A percentile compares a stretch with the other conserved stretches of the same genome.
Evolutionary conservation across 2,329 filamentous ascomycete genomes (phyloP).

Genomic region (Elsinoe batatas): DNA sequence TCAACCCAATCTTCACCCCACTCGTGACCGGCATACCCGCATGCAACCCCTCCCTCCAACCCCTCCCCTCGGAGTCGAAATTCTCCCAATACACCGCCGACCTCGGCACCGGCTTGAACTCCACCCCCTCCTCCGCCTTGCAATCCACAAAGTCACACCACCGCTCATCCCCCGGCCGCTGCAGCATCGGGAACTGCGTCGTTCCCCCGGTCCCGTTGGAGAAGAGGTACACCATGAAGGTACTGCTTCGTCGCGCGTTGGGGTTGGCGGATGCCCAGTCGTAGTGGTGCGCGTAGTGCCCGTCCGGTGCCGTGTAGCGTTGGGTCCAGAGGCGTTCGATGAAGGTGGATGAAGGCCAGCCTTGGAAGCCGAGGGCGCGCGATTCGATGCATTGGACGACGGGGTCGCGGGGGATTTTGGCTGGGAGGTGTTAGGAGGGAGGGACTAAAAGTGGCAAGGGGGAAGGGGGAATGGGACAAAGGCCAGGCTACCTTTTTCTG

Average conservation of each 20-base stretch:
- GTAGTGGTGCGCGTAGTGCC: slow-evolving; percentile 51
- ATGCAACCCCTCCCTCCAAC: slow-evolving; percentile 52
- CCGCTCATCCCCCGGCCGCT: slow-evolving; percentile 31
- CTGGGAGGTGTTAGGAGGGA: slow-evolving; percentile 23
- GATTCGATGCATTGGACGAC: slow-evolving; percentile 50
- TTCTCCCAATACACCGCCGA: slow-evolving; percentile 57
- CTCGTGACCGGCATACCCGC: slow-evolving; percentile 47
- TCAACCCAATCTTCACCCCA: slow-evolving; percentile 51
- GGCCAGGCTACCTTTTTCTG: slow-evolving; percentile 36
- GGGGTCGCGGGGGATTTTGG: slow-evolving; percentile 36
- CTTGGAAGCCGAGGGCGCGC: slow-evolving; percentile 49
- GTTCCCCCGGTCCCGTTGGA: slow-evolving; percentile 47
- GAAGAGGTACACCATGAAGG: slow-evolving; percentile 53
- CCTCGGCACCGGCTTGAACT: slow-evolving; percentile 48
- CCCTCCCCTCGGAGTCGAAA: slow-evolving; percentile 44
- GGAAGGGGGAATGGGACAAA: neutral
- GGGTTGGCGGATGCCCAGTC: slow-evolving; percentile 42
- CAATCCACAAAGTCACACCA: slow-evolving; percentile 54
- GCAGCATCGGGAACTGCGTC: slow-evolving; percentile 49
- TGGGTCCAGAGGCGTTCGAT: slow-evolving; percentile 54
- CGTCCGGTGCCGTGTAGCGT: slow-evolving; percentile 43
- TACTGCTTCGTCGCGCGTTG: slow-evolving; percentile 36
- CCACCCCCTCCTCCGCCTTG: slow-evolving; percentile 37
- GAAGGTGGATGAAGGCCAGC: slow-evolving; percentile 48
- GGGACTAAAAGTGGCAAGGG: neutral